A percentile compares a stretch with the other conserved stretches of the same genome.
These are phyloP conservation scores for Euphorbia corollata DNA, from an alignment of 441 rosid genomes.

Conservation along the genomic window DNA sequence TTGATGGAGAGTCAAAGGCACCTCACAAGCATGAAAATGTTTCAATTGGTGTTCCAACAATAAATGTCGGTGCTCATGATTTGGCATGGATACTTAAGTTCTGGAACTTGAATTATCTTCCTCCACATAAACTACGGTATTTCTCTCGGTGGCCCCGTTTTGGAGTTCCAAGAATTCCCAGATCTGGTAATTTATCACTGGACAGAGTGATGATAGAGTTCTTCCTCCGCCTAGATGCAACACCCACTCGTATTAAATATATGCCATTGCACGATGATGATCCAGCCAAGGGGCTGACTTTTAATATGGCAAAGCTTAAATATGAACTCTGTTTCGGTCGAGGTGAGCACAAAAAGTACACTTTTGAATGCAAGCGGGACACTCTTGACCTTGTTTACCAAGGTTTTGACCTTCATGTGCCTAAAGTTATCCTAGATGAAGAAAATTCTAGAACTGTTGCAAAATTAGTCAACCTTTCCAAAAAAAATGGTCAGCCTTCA, in stretches of 20 bases:
- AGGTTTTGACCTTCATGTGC: slow-evolving; percentile 89
- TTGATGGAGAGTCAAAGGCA: slow-evolving; percentile 31
- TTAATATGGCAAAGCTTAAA: slow-evolving; percentile 76
- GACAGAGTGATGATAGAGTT: slow-evolving; percentile 97
- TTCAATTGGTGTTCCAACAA: slow-evolving; percentile 44
- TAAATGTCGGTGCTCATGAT: slow-evolving; percentile 93
- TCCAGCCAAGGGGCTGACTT: slow-evolving; percentile 85
- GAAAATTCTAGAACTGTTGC: slow-evolving; percentile 48
- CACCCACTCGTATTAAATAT: slow-evolving; percentile 66
- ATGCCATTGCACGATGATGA: slow-evolving; percentile 84
- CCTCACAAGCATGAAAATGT: slow-evolving; percentile 41
- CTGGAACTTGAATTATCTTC: slow-evolving; percentile 73
- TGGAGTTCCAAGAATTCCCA: slow-evolving; percentile 68
- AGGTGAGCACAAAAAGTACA: slow-evolving; percentile 71
- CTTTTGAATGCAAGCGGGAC: slow-evolving; percentile 84
- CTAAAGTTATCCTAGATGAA: slow-evolving; percentile 58
- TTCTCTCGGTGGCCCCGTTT: slow-evolving; percentile 96
- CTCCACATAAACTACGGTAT: slow-evolving; percentile 89
- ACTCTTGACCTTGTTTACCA: slow-evolving; percentile 94
- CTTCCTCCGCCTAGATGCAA: slow-evolving; percentile 79
- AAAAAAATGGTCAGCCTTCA: slow-evolving; percentile 61
- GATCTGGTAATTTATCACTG: slow-evolving; percentile 88
- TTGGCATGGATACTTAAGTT: slow-evolving; percentile 88
- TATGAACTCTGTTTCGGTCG: slow-evolving; percentile 76
- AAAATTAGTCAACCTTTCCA: slow-evolving; percentile 45